Conservation (phyloP, 768 basidiomycete species). For the Butyriboletus loyo region DNA sequence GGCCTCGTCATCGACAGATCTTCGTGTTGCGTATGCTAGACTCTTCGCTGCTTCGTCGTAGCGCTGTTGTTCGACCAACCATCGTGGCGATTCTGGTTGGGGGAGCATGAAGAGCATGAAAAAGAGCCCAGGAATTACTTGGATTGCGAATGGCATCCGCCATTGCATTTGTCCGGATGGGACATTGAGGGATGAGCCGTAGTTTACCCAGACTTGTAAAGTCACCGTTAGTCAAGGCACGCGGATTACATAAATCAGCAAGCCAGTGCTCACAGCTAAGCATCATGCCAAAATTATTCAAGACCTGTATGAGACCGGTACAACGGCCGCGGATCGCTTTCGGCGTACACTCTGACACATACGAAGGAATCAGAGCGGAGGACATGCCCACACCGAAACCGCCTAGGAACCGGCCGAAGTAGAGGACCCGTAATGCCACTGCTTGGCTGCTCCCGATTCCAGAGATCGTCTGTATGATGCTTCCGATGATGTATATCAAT, state of each 20-base stretch:
- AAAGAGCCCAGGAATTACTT: slow-evolving; percentile 50
- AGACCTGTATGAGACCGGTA: slow-evolving; percentile 41
- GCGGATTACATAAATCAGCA: not conserved
- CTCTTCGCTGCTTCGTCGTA: slow-evolving; percentile 40
- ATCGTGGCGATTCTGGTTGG: slow-evolving; percentile 57
- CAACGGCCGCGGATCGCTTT: slow-evolving; percentile 48
- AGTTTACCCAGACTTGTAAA: slow-evolving; percentile 46
- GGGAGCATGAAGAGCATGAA: slow-evolving; percentile 45
- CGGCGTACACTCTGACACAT: slow-evolving; percentile 51
- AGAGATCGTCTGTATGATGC: slow-evolving; percentile 43
- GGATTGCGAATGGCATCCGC: slow-evolving; percentile 51
- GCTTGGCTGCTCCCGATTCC: slow-evolving; percentile 38
- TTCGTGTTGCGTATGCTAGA: slow-evolving; percentile 37
- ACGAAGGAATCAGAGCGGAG: slow-evolving; percentile 47
- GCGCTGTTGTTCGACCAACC: slow-evolving; percentile 47
- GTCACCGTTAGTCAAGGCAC: slow-evolving; percentile 1
- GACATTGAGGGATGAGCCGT: slow-evolving; percentile 37
- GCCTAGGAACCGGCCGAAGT: slow-evolving; percentile 52
- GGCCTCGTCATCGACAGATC: slow-evolving; percentile 30
- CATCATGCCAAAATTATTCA: slow-evolving; percentile 33
- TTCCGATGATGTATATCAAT: slow-evolving; percentile 46
- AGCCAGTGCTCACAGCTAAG: slow-evolving; percentile 29
- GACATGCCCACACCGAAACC: slow-evolving; percentile 61
- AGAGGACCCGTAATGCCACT: slow-evolving; percentile 39
- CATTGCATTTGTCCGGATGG: slow-evolving; percentile 43